These are phyloP conservation scores for Xenosphaeropsis pyriputrescens DNA, from an alignment of 2,329 filamentous ascomycete genomes.

Conservation along the genomic window DNA sequence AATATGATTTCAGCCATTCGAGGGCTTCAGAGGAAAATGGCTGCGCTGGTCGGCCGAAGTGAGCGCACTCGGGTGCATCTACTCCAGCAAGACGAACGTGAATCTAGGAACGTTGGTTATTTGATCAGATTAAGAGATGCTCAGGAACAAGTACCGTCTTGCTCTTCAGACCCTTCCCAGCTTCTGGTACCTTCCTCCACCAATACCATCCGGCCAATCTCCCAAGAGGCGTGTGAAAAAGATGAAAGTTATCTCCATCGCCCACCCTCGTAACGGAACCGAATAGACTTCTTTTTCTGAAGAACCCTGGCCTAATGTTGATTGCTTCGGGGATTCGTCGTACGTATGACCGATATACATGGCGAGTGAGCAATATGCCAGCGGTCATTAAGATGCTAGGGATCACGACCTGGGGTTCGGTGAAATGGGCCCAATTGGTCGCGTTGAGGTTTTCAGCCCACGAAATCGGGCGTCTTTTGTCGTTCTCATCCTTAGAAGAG, in stretches of 20 bases:
- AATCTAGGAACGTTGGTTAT: slow-evolving; percentile 37
- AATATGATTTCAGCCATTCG: slow-evolving; percentile 60
- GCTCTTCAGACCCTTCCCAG: slow-evolving; percentile 53
- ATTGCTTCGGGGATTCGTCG: slow-evolving; percentile 69
- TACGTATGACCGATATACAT: slow-evolving; percentile 61
- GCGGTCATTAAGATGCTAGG: slow-evolving; percentile 38
- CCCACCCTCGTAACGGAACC: slow-evolving; percentile 87
- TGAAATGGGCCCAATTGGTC: slow-evolving; percentile 37
- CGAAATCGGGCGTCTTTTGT: slow-evolving; percentile 20
- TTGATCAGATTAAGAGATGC: background rate
- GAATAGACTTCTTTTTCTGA: slow-evolving; percentile 62
- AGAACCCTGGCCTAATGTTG: slow-evolving; percentile 61
- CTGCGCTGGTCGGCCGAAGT: slow-evolving; percentile 82
- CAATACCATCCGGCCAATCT: slow-evolving; percentile 82
- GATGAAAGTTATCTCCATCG: slow-evolving; percentile 88
- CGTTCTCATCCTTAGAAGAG: slow-evolving; percentile 10
- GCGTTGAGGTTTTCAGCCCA: slow-evolving; percentile 28
- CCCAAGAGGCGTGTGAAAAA: slow-evolving; percentile 93
- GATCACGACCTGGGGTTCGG: slow-evolving; percentile 36
- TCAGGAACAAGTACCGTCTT: slow-evolving; percentile 45
- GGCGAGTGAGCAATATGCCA: slow-evolving; percentile 35
- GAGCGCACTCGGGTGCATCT: slow-evolving; percentile 83
- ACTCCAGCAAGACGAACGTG: slow-evolving; percentile 80
- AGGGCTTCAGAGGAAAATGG: slow-evolving; percentile 72
- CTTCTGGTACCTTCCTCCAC: slow-evolving; percentile 57